Base-by-base conservation (phyloP, 441 rosid genomes). In the Jatropha multifida region DNA sequence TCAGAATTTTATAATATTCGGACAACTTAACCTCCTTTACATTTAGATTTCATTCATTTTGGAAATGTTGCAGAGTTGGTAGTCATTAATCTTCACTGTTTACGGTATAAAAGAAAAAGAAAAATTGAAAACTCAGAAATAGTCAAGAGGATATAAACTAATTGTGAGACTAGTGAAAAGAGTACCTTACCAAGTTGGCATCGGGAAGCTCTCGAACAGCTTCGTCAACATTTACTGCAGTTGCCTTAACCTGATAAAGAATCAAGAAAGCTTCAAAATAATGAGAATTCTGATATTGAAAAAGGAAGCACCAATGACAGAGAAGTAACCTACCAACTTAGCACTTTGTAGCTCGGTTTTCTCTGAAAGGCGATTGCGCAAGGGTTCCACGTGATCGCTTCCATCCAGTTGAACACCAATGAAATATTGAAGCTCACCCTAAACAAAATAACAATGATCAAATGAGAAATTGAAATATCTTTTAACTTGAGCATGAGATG, bases 341-440 rank as follows among this genome's bases (percentile, higher is more conserved):
- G 96, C 73, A 84, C 97, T 84, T 80, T 83, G 88, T 46, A 26
- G 80, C 83, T 94, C 98, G 60, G 96, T 85, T 68, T n/a, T 38
- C 79, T 90, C 99, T 37, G 98, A 94, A 61, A 94, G 93, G 66
- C 97, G 93, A 80, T 84, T 94, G 54, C 85, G 64, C 63, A 93
- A 80, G 65, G 98, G 99, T 85, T 93, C 97, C 74, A 94, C 82
- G 74, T 91, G 97, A 82, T 93, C 94, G 75, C 99, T 93, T 77
- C 99, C 99, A 84, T 94, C 99, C 52, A 94, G 90, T 83, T 94
- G 99, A 78, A 94, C 99, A 78, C 99, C 99, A 41, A 94, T 94
- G 86, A 94, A 94, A 82, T 94, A 94, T 83, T 94, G 99, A 82
- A 94, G 97, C 88, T 94, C 99, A 67, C 97, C 98, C 99, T 94